Conservation (phyloP, 192 early-diverging fungal species). For the Linderina pennispora region DNA sequence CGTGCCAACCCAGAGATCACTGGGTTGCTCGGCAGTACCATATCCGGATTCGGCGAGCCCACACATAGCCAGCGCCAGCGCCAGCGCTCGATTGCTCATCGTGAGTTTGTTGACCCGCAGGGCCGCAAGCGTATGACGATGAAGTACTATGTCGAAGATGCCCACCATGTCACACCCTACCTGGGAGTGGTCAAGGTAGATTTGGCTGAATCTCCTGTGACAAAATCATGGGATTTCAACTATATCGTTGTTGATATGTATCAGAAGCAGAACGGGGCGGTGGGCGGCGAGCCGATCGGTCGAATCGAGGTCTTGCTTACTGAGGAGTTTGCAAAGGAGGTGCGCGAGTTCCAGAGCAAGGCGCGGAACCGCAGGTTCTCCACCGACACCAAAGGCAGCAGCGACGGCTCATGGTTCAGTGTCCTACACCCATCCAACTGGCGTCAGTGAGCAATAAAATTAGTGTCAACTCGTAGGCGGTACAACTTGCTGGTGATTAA, state of each 20-base stretch:
- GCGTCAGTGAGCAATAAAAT: conserved; percentile 12
- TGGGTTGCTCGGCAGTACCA: conserved; percentile 11
- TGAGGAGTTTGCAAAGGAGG: conserved; percentile 22
- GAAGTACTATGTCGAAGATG: conserved; percentile 30
- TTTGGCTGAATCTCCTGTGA: conserved; percentile 9
- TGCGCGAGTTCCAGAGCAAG: background rate
- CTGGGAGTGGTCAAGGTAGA: conserved; percentile 22
- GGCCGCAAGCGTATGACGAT: conserved; percentile 10
- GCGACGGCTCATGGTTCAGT: conserved; percentile 38
- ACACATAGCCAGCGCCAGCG: conserved; percentile 36
- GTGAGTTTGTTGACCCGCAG: conserved; percentile 13
- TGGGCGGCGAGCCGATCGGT: background rate
- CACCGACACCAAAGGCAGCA: background rate
- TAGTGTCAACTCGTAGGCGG: no score
- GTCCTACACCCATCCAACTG: conserved; percentile 25
- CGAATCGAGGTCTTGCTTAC: conserved; percentile 35
- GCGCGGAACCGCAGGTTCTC: conserved; percentile 14
- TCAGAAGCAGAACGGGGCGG: background rate
- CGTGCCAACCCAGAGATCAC: conserved; percentile 30
- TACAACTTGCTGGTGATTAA: no score
- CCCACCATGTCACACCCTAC: background rate
- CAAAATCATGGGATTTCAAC: conserved; percentile 27
- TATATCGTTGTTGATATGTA: conserved; percentile 35
- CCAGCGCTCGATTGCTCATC: conserved; percentile 30
- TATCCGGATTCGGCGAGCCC: conserved; percentile 34